These are phyloP conservation scores for Eragrostis curvula DNA, from an alignment of 176 grass and related monocot genomes.

Conservation along the genomic window DNA sequence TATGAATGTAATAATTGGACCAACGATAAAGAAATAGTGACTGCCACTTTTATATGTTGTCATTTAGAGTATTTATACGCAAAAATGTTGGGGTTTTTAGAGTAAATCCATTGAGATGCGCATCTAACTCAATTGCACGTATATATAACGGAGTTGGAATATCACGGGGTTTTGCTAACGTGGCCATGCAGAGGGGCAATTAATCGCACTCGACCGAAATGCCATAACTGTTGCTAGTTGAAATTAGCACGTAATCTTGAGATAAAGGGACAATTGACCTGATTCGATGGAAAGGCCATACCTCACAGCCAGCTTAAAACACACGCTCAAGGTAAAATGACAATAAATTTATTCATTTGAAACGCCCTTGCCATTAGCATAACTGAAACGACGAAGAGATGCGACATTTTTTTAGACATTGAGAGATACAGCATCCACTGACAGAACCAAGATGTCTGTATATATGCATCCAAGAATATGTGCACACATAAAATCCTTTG, in stretches of 20 bases:
- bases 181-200: constrained; percentile 6
- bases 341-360: background rate
- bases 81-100: no score
- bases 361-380: background rate
- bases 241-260: background rate
- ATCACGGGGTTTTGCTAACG: background rate
- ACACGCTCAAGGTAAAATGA: background rate
- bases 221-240: constrained; percentile 17
- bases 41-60: background rate
- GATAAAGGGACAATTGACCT: background rate
- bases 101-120: no score
- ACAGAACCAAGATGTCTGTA: background rate
- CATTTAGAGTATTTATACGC: no score
- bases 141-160: no score
- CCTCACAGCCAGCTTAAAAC: background rate
- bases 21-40: background rate
- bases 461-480: background rate
- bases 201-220: constrained; percentile 29
- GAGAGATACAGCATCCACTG: background rate
- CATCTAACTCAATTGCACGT: no score
- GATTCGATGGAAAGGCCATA: background rate
- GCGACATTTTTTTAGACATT: background rate
- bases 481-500: constrained; percentile 3
- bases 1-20: background rate
- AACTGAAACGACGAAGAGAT: background rate